phyloP scores from a whole-genome alignment of 2,329 filamentous ascomycete genomes.

The Paecilomyces variotii region DNA sequence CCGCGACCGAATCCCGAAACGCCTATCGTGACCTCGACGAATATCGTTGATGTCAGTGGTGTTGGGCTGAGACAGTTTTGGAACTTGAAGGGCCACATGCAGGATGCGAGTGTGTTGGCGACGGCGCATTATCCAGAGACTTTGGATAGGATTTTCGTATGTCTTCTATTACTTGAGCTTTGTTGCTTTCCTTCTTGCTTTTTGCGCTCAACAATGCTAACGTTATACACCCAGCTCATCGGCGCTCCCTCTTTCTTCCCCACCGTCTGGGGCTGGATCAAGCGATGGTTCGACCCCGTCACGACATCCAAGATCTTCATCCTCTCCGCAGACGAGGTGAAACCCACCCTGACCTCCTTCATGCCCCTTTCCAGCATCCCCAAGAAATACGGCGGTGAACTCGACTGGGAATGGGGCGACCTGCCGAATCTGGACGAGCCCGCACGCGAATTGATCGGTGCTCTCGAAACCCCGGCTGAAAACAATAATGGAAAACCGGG shows the following conservation, averaged over 20 bases:
- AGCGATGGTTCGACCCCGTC: slow-evolving; percentile 90
- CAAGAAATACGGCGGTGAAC: slow-evolving; percentile 77
- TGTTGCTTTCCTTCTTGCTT: slow-evolving; percentile 1
- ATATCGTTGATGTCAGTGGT: slow-evolving; percentile 86
- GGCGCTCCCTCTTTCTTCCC: slow-evolving; percentile 86
- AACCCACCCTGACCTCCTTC: slow-evolving; percentile 68
- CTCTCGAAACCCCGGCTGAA: slow-evolving; percentile 18
- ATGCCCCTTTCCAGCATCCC: slow-evolving; percentile 79
- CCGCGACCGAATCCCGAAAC: slow-evolving; percentile 66
- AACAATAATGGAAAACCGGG: slow-evolving; percentile 18
- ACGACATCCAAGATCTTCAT: slow-evolving; percentile 97
- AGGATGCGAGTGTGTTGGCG: slow-evolving; percentile 77
- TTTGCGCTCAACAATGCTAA: slow-evolving; percentile 2
- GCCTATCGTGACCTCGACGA: slow-evolving; percentile 87
- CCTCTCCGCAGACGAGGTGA: slow-evolving; percentile 63
- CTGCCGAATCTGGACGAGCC: slow-evolving; percentile 60
- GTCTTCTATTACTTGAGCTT: slow-evolving; percentile 9
- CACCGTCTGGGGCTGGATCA: slow-evolving; percentile 87
- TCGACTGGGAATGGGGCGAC: slow-evolving; percentile 75
- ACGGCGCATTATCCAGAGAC: slow-evolving; percentile 96
- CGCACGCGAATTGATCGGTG: slow-evolving; percentile 24
- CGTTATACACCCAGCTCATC: slow-evolving; percentile 52
- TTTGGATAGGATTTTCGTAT: slow-evolving; percentile 67
- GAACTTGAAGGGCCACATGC: slow-evolving; percentile 91
- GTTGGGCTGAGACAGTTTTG: slow-evolving; percentile 91